Evolutionary conservation across 805 yeast genomes (phyloP), one percentile per base, ranked within the genome.

Genomic region (Nakazawaea holstii): DNA sequence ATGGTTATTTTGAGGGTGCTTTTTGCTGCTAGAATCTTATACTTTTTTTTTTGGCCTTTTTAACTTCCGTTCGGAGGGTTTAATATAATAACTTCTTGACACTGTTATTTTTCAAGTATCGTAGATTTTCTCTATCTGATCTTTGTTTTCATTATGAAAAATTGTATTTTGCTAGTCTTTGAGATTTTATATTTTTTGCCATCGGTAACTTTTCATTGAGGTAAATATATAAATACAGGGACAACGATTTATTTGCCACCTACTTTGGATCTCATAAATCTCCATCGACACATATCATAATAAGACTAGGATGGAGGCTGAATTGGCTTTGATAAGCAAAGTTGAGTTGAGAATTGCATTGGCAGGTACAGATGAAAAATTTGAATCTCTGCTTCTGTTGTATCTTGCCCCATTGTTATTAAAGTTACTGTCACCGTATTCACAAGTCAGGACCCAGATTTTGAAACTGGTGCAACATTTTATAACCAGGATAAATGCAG

Each of bases 341-440:
- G 97, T 87, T 1, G 97, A 91, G 62, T 75, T 91, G 42, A 70
- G 88, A 35, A 71, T 92, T 15, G 92, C 95, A 1, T 67, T 92
- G 37, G 87, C 97, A 0, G 78, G 77, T 42, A 69, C 82, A 0
- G 85, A 83, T 41, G 72, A 65, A 2, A 85, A 84, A 57, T 75
- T 90, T 46, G 82, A 85, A 57, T 59, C 74, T 1, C 65, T 82
- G 5, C 60, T 94, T 36, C 70, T 72, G 9, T 64, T 77, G 0
- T 92, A 84, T 58, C 69, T 92, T 38, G 74, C 88, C 1, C 97
- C 99, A 1, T 59, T 92, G 27, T 65, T 92, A 32, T 68, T 91
- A 52, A 92, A 92, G 60, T 71, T 91, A 45, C 77, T 84, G 2
- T 89, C 97, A 13, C 76, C 82, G 2, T 77, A 85, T 60, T 67